A percentile compares a stretch with the other conserved stretches of the same genome.
Conservation (phyloP, 1,139 yeast genomes). For the Williopsis jadinii region DNA sequence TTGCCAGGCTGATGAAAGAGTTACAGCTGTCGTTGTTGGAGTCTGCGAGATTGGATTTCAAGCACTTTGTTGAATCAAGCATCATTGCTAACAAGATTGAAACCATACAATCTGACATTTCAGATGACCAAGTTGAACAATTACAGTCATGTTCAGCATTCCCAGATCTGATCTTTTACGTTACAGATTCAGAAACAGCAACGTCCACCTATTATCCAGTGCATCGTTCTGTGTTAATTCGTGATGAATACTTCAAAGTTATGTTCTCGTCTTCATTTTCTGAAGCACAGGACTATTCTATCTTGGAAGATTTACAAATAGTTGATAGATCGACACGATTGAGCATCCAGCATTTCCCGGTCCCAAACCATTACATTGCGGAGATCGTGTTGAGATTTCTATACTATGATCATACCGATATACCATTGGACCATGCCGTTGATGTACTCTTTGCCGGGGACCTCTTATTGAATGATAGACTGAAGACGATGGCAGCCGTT, state of each 20-base stretch:
- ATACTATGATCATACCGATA: constrained; percentile 52
- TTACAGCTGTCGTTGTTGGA: constrained; percentile 39
- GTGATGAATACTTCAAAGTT: constrained; percentile 60
- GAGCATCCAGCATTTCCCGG: constrained; percentile 33
- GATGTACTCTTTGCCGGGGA: constrained; percentile 59
- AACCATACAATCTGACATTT: constrained; percentile 1
- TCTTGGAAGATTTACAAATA: constrained; percentile 11
- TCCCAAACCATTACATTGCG: constrained; percentile 35
- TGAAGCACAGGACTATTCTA: constrained; percentile 27
- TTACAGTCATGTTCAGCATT: constrained; percentile 14
- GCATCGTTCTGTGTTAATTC: constrained; percentile 51
- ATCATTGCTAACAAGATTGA: constrained; percentile 29
- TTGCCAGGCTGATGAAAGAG: constrained; percentile 38
- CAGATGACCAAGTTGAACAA: constrained; percentile 4
- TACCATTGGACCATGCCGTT: constrained; percentile 43
- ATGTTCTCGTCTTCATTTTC: constrained; percentile 49
- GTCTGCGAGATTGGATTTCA: constrained; percentile 40
- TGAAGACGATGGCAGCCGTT: constrained; percentile 62
- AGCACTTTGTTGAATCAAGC: constrained; percentile 30
- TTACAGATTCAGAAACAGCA: constrained; percentile 27
- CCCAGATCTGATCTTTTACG: constrained; percentile 45
- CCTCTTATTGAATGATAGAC: constrained; percentile 50
- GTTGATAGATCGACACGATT: constrained; percentile 15
- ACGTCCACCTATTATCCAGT: constrained; percentile 43
- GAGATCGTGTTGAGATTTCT: constrained; percentile 50